A percentile compares a stretch with the other conserved stretches of the same genome.
Conservation (phyloP, 2,329 filamentous ascomycete species). For the Bipolaris gigantea region DNA sequence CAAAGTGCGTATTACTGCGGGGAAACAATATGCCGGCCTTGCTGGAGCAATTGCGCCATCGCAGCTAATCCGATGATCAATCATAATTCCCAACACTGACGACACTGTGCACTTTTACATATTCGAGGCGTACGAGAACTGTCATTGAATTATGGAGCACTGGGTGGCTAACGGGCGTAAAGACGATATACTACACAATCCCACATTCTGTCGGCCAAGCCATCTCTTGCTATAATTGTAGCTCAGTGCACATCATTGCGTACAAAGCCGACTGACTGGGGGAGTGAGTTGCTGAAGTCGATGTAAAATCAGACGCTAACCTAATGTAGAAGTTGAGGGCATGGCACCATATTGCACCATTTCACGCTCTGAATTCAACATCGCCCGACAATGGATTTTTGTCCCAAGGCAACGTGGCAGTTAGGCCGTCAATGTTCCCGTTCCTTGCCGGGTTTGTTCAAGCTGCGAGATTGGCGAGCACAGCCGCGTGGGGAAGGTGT, state of each 20-base stretch:
- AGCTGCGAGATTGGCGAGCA: background rate
- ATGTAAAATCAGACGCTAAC: constrained; percentile 16
- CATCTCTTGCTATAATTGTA: background rate
- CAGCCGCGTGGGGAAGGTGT: background rate
- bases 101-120: constrained; percentile 7
- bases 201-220: background rate
- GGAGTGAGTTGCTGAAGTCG: constrained; percentile 15
- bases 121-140: background rate
- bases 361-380: constrained; percentile 13
- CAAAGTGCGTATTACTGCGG: constrained; percentile 12
- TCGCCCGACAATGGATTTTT: background rate
- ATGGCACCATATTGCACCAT: constrained; percentile 27
- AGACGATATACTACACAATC: background rate
- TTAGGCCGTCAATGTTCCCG: background rate
- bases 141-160: background rate
- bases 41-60: constrained; percentile 37
- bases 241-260: background rate
- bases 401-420: background rate
- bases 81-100: constrained; percentile 5
- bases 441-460: background rate
- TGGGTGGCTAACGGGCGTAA: background rate
- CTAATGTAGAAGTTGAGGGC: constrained; percentile 14
- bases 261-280: background rate
- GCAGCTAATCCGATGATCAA: constrained; percentile 36
- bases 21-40: constrained; percentile 12